Evolutionary conservation across 1,284 basidiomycete species (phyloP), one percentile per base, ranked within the genome.

Genomic region (Sanghuangporus weigelae): DNA sequence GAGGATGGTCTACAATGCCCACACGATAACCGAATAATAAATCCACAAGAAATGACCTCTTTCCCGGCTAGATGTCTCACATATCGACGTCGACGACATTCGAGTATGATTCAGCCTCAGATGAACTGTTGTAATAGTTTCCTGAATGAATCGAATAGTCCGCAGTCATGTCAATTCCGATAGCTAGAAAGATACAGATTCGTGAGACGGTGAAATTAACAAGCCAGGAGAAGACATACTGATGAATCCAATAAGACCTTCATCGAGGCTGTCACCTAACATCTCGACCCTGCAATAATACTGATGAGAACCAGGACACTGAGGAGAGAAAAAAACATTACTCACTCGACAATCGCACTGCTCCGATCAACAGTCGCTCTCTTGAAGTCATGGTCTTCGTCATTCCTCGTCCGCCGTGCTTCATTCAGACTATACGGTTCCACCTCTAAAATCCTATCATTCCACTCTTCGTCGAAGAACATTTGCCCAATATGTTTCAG

Each of bases 391-490:
- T 59, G 48, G 60, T 75, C 74, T 23, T 73, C 67, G 14, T 50
- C 54, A 64, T 75, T 75, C 44, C 63, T 59, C 7, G 69, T 71
- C 3, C 74, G 65, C 16, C 36, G 67, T 59, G 71, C 70, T 1
- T 64, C 71, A 59, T 72, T 74, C 21, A 64, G 57, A 12, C 57
- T 68, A 66, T 76, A 75, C 8, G 71, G 72, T 3, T 57, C 54
- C 8, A 66, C 63, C 0, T 64, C 63, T 53, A 71, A 74, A 58
- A 79, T 73, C 64, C 71, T 57, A 66, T 76, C 70, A 69, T 84
- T 85, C 62, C 85, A 74, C 4, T 79, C 78, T 66, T 87, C 85
- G 39, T 85, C 83, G 65, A 87, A 85, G 77, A 87, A 87, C 72
- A 85, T 84, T 68, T 87, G 85, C 1, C 85, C 85, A n/a, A 80